Percentiles rank a stretch among this genome's conserved stretches.
Evolutionary conservation across 2,329 filamentous ascomycete genomes (phyloP).

Genomic region (Alternaria infectoria): DNA sequence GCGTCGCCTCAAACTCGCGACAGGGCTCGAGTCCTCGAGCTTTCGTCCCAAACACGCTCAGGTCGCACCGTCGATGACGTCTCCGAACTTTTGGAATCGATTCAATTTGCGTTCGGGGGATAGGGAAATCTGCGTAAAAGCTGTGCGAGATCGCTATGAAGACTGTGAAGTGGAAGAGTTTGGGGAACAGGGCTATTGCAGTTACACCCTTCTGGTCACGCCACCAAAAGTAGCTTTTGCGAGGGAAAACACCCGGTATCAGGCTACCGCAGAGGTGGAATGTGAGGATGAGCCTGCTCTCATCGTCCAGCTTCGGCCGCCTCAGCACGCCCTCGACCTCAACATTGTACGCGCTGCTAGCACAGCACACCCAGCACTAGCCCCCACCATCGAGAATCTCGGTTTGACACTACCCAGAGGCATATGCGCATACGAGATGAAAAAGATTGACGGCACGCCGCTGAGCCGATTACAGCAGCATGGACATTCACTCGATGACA

Average conservation of each 20-base stretch:
- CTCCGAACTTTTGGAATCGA: conserved; percentile 5
- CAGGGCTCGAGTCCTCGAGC: not conserved
- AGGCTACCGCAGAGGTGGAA: not conserved
- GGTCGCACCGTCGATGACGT: not conserved
- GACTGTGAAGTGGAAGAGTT: conserved; percentile 9
- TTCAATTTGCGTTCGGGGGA: not conserved
- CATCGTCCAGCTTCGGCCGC: conserved; percentile 39
- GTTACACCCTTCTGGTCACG: conserved; percentile 13
- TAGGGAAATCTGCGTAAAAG: not conserved
- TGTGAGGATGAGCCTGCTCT: not conserved
- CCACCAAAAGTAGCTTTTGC: not conserved
- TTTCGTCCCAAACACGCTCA: not conserved
- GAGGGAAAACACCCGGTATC: not conserved
- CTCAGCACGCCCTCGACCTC: conserved; percentile 30
- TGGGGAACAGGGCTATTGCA: conserved; percentile 18
- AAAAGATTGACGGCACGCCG: conserved; percentile 30
- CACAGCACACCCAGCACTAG: conserved; percentile 26
- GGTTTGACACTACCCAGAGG: conserved; percentile 10
- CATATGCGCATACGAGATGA: conserved; percentile 36
- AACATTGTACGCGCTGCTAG: conserved; percentile 25
- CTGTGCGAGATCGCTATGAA: conserved; percentile 2
- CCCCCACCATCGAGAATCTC: conserved; percentile 24
- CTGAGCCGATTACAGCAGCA: conserved; percentile 22
- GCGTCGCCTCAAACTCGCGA: not conserved
- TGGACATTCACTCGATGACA: not conserved